A percentile compares a stretch with the other conserved stretches of the same genome.
Evolutionary conservation across 2,329 filamentous ascomycete species (phyloP).

Genomic region (Cryphonectria naterciae): DNA sequence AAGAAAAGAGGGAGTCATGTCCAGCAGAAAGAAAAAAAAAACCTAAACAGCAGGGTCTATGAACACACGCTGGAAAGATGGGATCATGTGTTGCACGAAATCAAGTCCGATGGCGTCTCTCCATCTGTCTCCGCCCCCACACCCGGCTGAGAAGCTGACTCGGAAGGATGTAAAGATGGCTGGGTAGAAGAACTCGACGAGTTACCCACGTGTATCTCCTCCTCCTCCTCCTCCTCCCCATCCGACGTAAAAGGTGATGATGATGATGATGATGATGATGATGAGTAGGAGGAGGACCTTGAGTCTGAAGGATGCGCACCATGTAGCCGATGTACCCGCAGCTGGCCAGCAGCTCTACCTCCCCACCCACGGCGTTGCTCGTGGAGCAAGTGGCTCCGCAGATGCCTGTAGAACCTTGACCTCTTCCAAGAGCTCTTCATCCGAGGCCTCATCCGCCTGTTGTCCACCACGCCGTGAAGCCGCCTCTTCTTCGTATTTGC

Average conservation of each 20-base stretch:
- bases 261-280: neutral
- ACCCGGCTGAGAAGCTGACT: neutral
- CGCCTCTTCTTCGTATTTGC: neutral
- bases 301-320: neutral
- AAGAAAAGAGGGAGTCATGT: conserved; percentile 6
- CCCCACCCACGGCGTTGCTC: neutral
- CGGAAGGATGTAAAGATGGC: conserved; percentile 5
- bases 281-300: neutral
- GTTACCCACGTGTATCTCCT: neutral
- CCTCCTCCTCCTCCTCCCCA: neutral
- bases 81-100: neutral
- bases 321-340: neutral
- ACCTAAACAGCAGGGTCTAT: conserved; percentile 2
- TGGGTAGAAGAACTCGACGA: neutral
- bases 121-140: no score
- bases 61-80: conserved; percentile 16
- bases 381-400: conserved; percentile 12
- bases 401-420: conserved; percentile 11
- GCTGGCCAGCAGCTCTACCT: conserved; percentile 15
- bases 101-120: neutral
- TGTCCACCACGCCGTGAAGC: neutral
- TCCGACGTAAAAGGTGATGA: conserved; percentile 2
- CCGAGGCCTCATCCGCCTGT: neutral
- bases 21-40: neutral
- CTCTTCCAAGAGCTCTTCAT: neutral